Conservation (phyloP, 805 yeast genomes). For the Scheffersomyces amazonensis region DNA sequence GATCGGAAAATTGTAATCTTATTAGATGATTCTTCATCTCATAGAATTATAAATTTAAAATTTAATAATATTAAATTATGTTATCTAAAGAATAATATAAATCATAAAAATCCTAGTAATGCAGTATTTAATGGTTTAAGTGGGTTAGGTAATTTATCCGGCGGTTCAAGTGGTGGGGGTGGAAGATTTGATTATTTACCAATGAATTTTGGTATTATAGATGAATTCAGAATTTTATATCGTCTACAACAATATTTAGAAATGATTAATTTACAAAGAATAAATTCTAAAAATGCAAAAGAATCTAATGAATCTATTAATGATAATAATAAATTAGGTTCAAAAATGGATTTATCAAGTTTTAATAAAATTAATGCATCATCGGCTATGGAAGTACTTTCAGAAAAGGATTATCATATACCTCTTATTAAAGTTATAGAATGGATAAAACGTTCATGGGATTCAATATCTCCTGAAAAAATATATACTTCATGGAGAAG, state of each 20-base stretch:
- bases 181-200: conserved; percentile 52
- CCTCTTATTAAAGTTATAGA: conserved; percentile 57
- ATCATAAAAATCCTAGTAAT: conserved; percentile 34
- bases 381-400: conserved; percentile 23
- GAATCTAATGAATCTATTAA: not conserved
- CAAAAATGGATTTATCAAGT: not conserved
- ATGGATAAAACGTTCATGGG: conserved; percentile 59
- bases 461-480: conserved; percentile 29
- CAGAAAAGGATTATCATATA: conserved; percentile 42
- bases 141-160: not conserved
- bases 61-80: conserved; percentile 33
- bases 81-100: conserved; percentile 36
- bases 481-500: conserved; percentile 33
- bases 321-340: not conserved
- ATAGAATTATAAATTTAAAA: conserved; percentile 46
- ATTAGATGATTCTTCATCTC: conserved; percentile 62
- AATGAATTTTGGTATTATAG: conserved; percentile 61
- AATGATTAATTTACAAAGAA: conserved; percentile 35
- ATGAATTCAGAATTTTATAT: conserved; percentile 57
- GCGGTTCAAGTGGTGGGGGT: not conserved
- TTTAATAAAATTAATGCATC: not conserved
- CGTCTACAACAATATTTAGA: conserved; percentile 56
- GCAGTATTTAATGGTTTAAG: conserved; percentile 37
- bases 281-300: conserved; percentile 9
- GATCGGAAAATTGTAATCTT: conserved; percentile 51